phyloP scores from a whole-genome alignment of 495 filamentous ascomycete genomes.

The Penicillium atrosanguineum region DNA sequence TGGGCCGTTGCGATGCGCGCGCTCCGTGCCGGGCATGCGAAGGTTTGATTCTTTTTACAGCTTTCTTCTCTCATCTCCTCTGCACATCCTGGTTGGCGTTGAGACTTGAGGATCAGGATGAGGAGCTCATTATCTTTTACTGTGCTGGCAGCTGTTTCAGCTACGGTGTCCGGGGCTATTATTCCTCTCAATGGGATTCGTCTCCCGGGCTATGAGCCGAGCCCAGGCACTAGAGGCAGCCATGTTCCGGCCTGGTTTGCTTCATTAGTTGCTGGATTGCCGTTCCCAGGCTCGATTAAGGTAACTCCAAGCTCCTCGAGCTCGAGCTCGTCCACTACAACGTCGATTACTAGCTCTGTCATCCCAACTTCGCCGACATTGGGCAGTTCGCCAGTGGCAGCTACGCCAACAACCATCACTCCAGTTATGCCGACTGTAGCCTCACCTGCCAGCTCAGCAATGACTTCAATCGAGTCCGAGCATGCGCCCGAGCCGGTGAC shows the following conservation, averaged over 20 bases:
- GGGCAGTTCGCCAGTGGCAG: background rate
- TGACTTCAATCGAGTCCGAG: no score
- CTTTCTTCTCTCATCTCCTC: background rate
- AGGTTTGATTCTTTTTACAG: background rate
- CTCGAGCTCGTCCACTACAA: background rate
- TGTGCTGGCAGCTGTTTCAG: constrained; percentile 12
- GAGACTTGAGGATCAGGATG: constrained; percentile 16
- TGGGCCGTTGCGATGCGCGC: background rate
- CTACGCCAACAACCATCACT: background rate
- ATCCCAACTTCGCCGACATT: background rate
- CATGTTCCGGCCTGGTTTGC: background rate
- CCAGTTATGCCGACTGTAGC: no score
- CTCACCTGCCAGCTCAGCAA: background rate
- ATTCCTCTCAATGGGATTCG: constrained; percentile 6
- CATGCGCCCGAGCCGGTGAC: background rate
- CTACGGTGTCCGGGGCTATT: constrained; percentile 13
- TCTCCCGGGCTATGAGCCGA: background rate
- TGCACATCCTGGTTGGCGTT: constrained; percentile 2
- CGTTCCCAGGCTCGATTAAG: background rate
- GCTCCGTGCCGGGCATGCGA: background rate
- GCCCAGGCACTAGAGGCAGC: background rate
- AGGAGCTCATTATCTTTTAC: constrained; percentile 7
- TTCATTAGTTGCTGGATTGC: background rate
- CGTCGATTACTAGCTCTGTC: background rate
- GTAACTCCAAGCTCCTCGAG: background rate